Conservation (phyloP, 78 protist species). For the Mantamonas sphyraenae region DNA sequence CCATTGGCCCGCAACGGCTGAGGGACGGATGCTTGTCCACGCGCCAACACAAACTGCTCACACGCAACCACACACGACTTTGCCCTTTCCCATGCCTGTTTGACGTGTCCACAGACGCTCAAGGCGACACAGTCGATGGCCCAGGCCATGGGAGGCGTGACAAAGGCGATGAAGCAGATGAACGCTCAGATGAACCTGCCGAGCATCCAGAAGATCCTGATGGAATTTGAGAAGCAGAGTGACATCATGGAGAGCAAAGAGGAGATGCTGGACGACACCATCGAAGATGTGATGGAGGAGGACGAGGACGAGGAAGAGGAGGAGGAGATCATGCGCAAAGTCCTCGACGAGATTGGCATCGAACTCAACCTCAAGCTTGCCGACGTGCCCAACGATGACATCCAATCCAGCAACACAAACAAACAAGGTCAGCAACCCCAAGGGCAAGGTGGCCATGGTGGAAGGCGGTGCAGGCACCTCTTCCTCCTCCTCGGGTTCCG, state of each 20-base stretch:
- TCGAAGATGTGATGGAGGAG: slow-evolving; percentile 82
- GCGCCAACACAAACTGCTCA: background rate
- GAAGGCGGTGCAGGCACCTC: too few species aligned
- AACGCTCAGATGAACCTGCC: slow-evolving; percentile 79
- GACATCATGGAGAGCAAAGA: slow-evolving; percentile 86
- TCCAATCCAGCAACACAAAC: too few species aligned
- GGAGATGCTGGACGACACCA: slow-evolving; percentile 90
- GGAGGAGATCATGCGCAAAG: slow-evolving; percentile 59
- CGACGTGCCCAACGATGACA: slow-evolving; percentile 1
- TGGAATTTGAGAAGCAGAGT: slow-evolving; percentile 84
- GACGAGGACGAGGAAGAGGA: slow-evolving; percentile 84
- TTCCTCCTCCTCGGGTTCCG: too few species aligned
- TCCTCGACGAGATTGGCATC: slow-evolving; percentile 83
- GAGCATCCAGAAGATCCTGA: slow-evolving; percentile 81
- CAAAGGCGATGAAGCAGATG: slow-evolving; percentile 76
- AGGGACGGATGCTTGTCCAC: background rate
- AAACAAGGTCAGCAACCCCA: too few species aligned
- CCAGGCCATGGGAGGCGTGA: slow-evolving; percentile 83
- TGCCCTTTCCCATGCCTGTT: background rate
- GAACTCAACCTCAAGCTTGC: slow-evolving; percentile 29
- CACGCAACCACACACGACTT: too few species aligned
- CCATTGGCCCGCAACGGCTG: background rate
- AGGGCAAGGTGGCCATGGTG: too few species aligned
- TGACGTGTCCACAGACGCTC: slow-evolving; percentile 45
- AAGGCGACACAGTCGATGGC: slow-evolving; percentile 68